Evolutionary conservation across 106 monocot species (phyloP), one percentile per base, ranked within the genome.

Genomic region (Gastrodia elata): DNA sequence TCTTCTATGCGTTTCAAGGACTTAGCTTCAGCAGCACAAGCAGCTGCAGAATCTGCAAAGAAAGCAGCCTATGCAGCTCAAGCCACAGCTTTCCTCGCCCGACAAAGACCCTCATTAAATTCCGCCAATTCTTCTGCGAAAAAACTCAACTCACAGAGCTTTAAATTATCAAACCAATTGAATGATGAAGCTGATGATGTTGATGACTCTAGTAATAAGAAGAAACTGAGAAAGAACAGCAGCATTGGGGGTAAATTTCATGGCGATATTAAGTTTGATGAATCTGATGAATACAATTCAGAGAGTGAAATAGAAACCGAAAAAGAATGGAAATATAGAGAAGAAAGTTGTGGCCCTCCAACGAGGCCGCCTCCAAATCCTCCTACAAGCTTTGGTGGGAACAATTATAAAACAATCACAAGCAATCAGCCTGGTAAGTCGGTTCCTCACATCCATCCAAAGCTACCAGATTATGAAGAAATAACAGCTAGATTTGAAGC

Each of bases 391-490:
- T 59, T 28, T 9, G 59, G 27, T 13, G 10, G 61, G 61, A 13
- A 61, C 25, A n/a, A 2, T 30, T 27, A 61, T 61, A 32, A 71
- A 28, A 24, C 56, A 37, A 26, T 42, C 25, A 52, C 40, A 68
- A 37, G 68, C 14, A 49, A 52, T 37, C 20, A 37, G 55, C 30
- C 71, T 35, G 42, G 33, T 2, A 77, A 78, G 24, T 40, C 55
- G 25, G 35, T 25, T 76, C 74, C 80, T 79, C 85, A 80, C 28
- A 87, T 92, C 75, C 95, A 95, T 82, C 95, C 89, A 42, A 95
- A 89, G 71, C 71, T 95, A 76, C 95, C 89, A 10, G 87, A 96
- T 78, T 96, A 92, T 74, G 96, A 92, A 25, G 75, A 73, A 26
- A 71, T 96, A 64, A 57, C 92, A 34, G 92, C 87, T 38, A 89